Conservation (phyloP, 345 rosid genomes). For the Hypericum androsaemum region DNA sequence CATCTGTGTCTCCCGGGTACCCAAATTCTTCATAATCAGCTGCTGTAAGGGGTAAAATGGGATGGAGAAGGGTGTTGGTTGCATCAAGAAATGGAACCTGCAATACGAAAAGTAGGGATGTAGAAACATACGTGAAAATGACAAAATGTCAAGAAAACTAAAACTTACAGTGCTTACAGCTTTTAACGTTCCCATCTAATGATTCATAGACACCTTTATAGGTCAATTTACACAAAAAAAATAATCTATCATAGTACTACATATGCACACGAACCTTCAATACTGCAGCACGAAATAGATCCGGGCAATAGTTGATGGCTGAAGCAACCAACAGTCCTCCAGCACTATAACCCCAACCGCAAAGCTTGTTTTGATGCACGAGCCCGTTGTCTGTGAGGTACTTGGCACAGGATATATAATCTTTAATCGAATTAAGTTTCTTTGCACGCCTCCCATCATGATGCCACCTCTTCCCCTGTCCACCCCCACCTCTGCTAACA, state of each 20-base stretch:
- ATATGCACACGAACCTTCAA: slow-evolving; percentile 44
- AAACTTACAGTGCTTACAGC: background rate
- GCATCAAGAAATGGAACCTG: slow-evolving; percentile 93
- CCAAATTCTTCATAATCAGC: slow-evolving; percentile 92
- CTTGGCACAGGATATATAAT: slow-evolving; percentile 66
- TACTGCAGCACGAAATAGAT: slow-evolving; percentile 69
- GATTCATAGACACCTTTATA: too few species aligned
- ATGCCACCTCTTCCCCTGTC: slow-evolving; percentile 78
- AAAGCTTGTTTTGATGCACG: slow-evolving; percentile 64
- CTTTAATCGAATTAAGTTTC: slow-evolving; percentile 65
- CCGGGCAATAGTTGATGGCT: slow-evolving; percentile 64
- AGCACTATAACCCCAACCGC: slow-evolving; percentile 90
- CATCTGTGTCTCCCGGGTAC: slow-evolving; percentile 64
- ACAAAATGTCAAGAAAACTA: background rate
- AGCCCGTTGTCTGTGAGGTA: slow-evolving; percentile 56
- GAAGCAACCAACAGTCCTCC: slow-evolving; percentile 93
- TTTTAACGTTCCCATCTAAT: too few species aligned
- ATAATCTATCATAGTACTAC: too few species aligned
- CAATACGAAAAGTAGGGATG: slow-evolving; percentile 2
- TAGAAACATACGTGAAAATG: background rate
- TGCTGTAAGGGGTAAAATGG: slow-evolving; percentile 66
- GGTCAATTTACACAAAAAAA: background rate
- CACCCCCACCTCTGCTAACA: slow-evolving; percentile 80
- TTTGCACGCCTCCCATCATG: slow-evolving; percentile 56
- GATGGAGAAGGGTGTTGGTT: slow-evolving; percentile 72